These are phyloP conservation scores for Coelastrella sp. DNA, from an alignment of 139 green algal genomes.

Conservation along the genomic window DNA sequence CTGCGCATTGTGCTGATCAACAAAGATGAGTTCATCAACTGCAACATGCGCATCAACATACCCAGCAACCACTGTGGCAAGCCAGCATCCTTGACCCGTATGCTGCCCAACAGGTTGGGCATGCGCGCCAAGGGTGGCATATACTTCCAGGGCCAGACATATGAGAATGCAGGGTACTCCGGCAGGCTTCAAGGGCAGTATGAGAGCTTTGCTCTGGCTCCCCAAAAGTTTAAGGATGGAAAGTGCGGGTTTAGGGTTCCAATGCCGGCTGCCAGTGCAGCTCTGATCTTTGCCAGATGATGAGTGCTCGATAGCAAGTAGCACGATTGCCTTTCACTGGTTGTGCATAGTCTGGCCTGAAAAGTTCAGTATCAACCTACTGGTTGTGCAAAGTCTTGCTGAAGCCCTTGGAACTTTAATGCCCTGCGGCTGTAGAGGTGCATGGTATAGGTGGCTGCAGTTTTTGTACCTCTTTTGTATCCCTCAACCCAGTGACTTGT, in stretches of 20 bases:
- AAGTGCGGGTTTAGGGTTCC: not conserved
- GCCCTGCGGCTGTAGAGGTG: too few species aligned
- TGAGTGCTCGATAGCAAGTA: too few species aligned
- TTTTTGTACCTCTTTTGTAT: too few species aligned
- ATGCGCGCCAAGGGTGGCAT: not conserved
- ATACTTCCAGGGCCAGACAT: not conserved
- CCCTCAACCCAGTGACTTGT: too few species aligned
- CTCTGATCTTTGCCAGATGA: constrained; percentile 4
- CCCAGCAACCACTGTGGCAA: not conserved
- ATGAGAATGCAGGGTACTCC: constrained; percentile 15
- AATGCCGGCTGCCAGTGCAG: constrained; percentile 22
- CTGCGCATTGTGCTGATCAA: constrained; percentile 8
- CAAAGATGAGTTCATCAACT: not conserved
- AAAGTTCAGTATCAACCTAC: too few species aligned
- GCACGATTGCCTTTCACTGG: too few species aligned
- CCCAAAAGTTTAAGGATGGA: not conserved
- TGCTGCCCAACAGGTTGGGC: not conserved
- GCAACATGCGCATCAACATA: constrained; percentile 15
- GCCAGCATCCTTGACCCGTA: not conserved
- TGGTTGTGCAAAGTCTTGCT: too few species aligned
- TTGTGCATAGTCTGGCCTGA: too few species aligned
- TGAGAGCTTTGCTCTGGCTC: not conserved
- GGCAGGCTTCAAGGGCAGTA: constrained; percentile 11
- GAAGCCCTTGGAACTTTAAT: too few species aligned
- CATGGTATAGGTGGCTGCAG: too few species aligned